Evolutionary conservation across 2,329 filamentous ascomycete genomes (phyloP).

Genomic region (Aspergillus proliferans): DNA sequence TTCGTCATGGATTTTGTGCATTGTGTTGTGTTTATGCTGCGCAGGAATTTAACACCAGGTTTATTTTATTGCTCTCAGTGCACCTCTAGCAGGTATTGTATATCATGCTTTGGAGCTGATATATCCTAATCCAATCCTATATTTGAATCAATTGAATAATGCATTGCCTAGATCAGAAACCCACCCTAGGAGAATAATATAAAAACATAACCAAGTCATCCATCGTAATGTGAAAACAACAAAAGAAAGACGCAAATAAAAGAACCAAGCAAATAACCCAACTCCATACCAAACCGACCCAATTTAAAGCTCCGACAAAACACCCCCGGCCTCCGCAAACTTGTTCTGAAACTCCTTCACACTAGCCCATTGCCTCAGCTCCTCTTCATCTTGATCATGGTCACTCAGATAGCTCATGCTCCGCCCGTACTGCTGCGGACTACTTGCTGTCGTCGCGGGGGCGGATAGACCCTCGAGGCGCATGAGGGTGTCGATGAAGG

Average conservation of each 20-base stretch:
- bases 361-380: slow-evolving; percentile 71
- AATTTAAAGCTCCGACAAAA: slow-evolving; percentile 17
- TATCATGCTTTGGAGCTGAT: no score
- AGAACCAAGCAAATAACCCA: neutral
- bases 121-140: neutral
- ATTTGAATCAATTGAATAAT: neutral
- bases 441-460: slow-evolving; percentile 31
- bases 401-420: slow-evolving; percentile 33
- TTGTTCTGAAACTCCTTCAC: slow-evolving; percentile 70
- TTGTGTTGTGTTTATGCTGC: no score
- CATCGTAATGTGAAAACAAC: neutral
- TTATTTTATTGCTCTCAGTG: no score
- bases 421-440: slow-evolving; percentile 30
- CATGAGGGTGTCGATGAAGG: slow-evolving; percentile 68
- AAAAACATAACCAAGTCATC: neutral
- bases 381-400: slow-evolving; percentile 65
- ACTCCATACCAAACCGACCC: slow-evolving; percentile 11
- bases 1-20: no score
- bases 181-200: neutral
- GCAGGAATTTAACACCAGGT: no score
- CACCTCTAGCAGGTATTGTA: no score
- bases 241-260: neutral
- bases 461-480: slow-evolving; percentile 60
- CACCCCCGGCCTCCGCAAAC: slow-evolving; percentile 60
- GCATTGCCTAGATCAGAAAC: neutral